A percentile compares a stretch with the other conserved stretches of the same genome.
Conservation (phyloP, 331 rosid genomes). For the Telfairia occidentalis region DNA sequence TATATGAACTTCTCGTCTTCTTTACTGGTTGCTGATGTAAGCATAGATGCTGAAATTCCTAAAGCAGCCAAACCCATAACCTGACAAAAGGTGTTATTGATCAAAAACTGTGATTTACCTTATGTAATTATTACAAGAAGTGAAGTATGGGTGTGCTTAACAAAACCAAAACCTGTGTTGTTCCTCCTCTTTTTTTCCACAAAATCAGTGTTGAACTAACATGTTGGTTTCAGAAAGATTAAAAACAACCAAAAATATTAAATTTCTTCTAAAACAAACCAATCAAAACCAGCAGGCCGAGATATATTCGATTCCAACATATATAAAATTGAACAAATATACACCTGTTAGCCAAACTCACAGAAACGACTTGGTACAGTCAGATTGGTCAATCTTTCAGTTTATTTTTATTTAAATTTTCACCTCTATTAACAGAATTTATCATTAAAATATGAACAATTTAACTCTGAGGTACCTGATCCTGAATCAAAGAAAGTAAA, state of each 20-base stretch:
- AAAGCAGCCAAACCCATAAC: constrained; percentile 88
- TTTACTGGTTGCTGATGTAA: constrained; percentile 71
- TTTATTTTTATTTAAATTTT: not conserved
- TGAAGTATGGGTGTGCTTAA: not conserved
- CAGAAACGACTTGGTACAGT: not conserved
- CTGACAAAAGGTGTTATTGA: constrained; percentile 26
- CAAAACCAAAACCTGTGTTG: not conserved
- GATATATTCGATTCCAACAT: not conserved
- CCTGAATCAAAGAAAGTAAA: constrained; percentile 83
- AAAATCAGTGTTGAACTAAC: not conserved
- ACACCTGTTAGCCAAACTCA: not conserved
- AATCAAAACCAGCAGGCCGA: not conserved
- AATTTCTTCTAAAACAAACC: not conserved
- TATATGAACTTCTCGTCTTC: constrained; percentile 71
- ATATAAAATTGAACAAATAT: not conserved
- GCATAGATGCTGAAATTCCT: constrained; percentile 75
- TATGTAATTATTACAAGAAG: not conserved
- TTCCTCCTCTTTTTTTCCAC: not conserved
- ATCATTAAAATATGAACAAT: not conserved
- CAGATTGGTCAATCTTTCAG: not conserved
- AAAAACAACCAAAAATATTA: not conserved
- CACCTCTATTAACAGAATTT: not conserved
- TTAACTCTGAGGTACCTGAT: constrained; percentile 54
- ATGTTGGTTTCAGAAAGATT: not conserved
- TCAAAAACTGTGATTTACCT: not conserved